Evolutionary conservation across 306 rosid genomes (phyloP).

Genomic region (Herpetospermum pedunculosum): DNA sequence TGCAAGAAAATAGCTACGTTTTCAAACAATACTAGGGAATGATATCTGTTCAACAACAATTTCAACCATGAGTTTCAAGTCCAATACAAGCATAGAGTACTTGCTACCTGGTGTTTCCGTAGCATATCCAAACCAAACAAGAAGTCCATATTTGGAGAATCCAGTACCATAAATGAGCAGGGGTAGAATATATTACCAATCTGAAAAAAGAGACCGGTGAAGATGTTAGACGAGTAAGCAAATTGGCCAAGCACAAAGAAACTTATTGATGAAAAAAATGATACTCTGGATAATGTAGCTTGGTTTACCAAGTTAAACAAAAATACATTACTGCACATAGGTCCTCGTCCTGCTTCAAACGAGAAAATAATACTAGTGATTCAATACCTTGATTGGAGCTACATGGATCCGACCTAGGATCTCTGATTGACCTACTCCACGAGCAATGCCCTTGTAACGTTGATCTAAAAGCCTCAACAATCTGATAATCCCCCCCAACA

Average conservation of each 20-base stretch:
- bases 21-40: background rate
- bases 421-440: constrained; percentile 95
- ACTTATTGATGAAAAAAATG: background rate
- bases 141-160: constrained; percentile 89
- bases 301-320: background rate
- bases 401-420: constrained; percentile 93
- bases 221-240: background rate
- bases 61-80: background rate
- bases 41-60: background rate
- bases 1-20: constrained; percentile 20
- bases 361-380: background rate
- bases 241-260: background rate
- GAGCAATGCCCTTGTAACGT: constrained; percentile 94
- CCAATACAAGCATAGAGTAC: background rate
- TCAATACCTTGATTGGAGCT: constrained; percentile 86
- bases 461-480: constrained; percentile 89
- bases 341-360: background rate
- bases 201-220: constrained; percentile 19
- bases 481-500: constrained; percentile 26
- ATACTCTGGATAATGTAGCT: background rate
- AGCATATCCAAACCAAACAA: constrained; percentile 98
- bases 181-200: constrained; percentile 83
- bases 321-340: background rate
- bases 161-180: constrained; percentile 81
- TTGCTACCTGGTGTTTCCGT: constrained; percentile 91